A percentile compares a stretch with the other conserved stretches of the same genome.
Conservation (phyloP, 495 filamentous ascomycete species). For the Penicillium egyptiacum region DNA sequence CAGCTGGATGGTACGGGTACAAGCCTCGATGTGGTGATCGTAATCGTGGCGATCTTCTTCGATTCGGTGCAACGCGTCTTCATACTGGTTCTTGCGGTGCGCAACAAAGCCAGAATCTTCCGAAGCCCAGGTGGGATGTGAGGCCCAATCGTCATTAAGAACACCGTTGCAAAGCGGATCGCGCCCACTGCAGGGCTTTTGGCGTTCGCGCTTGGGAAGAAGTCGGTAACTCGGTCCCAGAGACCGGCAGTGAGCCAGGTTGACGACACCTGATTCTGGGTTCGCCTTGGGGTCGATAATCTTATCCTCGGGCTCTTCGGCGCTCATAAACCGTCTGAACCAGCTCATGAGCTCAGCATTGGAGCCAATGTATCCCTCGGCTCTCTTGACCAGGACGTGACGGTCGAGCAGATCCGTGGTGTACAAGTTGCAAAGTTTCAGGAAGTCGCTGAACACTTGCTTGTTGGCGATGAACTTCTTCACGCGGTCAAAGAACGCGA, state of each 20-base stretch:
- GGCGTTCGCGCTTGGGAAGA: constrained; percentile 81
- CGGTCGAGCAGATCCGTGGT: constrained; percentile 86
- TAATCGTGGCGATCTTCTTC: constrained; percentile 99
- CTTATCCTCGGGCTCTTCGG: constrained; percentile 67
- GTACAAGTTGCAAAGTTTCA: constrained; percentile 93
- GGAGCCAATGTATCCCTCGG: constrained; percentile 79
- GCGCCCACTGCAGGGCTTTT: constrained; percentile 85
- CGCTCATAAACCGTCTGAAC: constrained; percentile 77
- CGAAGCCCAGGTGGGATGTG: constrained; percentile 97
- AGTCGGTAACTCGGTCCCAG: constrained; percentile 93
- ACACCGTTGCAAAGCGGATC: constrained; percentile 90
- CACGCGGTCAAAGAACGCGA: constrained; percentile 91
- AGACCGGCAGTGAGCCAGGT: constrained; percentile 88
- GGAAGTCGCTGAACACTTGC: constrained; percentile 85
- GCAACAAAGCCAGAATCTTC: constrained; percentile 98
- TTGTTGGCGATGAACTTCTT: constrained; percentile 96
- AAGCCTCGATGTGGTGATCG: constrained; percentile 96
- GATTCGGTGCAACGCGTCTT: constrained; percentile 91
- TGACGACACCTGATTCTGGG: constrained; percentile 71
- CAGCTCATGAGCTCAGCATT: constrained; percentile 83
- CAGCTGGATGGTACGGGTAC: constrained; percentile 86
- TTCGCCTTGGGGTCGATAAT: constrained; percentile 75
- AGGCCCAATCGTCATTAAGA: constrained; percentile 97
- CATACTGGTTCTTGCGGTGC: constrained; percentile 91
- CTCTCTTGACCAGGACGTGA: constrained; percentile 74